A percentile compares a stretch with the other conserved stretches of the same genome.
These are phyloP conservation scores for Xylogone sp. DNA, from an alignment of 2,329 filamentous ascomycete genomes.

Conservation along the genomic window DNA sequence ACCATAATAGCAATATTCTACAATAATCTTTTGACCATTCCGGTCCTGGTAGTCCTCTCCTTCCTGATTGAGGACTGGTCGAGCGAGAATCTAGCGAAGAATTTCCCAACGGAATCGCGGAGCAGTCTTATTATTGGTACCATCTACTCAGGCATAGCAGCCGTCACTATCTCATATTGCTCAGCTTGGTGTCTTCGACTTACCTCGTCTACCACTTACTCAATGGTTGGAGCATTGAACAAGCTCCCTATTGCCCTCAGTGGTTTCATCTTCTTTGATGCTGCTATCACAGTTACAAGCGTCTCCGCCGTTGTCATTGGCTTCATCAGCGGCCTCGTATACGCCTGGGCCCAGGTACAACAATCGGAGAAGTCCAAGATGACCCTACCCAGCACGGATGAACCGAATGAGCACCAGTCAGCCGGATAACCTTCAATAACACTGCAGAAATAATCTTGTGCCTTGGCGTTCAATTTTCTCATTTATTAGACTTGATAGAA, in stretches of 20 bases:
- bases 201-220: slow-evolving; percentile 96
- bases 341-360: slow-evolving; percentile 80
- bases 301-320: slow-evolving; percentile 88
- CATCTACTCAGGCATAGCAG: slow-evolving; percentile 87
- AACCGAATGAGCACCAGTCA: too few species aligned
- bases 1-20: slow-evolving; percentile 86
- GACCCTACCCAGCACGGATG: too few species aligned
- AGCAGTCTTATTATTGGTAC: slow-evolving; percentile 82
- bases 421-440: too few species aligned
- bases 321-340: slow-evolving; percentile 89
- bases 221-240: slow-evolving; percentile 97
- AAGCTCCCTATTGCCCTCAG: slow-evolving; percentile 94
- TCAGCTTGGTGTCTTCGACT: slow-evolving; percentile 99
- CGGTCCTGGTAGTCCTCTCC: slow-evolving; percentile 79
- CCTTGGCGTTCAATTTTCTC: too few species aligned
- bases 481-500: too few species aligned
- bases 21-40: slow-evolving; percentile 97
- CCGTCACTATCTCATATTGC: slow-evolving; percentile 99
- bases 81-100: slow-evolving; percentile 71
- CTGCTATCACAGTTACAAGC: slow-evolving; percentile 86
- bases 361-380: slow-evolving; percentile 66
- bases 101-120: slow-evolving; percentile 82
- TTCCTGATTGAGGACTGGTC: slow-evolving; percentile 92
- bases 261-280: slow-evolving; percentile 91
- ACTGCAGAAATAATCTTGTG: too few species aligned